phyloP scores from a whole-genome alignment of 257 asterid genomes.

The Nicotiana obtusifolia region DNA sequence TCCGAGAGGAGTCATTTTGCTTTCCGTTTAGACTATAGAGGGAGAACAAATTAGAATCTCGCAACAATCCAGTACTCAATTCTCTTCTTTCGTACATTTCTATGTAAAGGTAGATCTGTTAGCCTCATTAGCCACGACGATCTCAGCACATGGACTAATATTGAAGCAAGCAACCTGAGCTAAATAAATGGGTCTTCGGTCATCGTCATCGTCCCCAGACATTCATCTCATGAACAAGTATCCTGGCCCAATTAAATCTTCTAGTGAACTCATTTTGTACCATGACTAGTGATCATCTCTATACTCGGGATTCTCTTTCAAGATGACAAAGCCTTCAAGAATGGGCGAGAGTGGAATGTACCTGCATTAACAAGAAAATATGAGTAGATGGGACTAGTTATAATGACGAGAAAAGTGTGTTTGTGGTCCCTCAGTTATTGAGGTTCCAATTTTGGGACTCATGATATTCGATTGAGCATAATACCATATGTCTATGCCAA shows the following conservation, averaged over 20 bases:
- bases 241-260: not conserved
- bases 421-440: not conserved
- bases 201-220: not conserved
- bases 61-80: not conserved
- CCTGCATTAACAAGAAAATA: conserved; percentile 31
- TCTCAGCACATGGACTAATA: not conserved
- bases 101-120: not conserved
- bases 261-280: not conserved
- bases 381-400: not conserved
- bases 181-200: not conserved
- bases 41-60: not conserved
- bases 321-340: conserved; percentile 92
- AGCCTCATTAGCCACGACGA: not conserved
- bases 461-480: not conserved
- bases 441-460: not conserved
- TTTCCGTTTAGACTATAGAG: not conserved
- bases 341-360: conserved; percentile 81
- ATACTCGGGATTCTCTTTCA: conserved; percentile 83
- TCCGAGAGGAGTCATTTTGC: not conserved
- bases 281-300: conserved; percentile 40
- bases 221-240: not conserved
- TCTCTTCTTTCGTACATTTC: not conserved
- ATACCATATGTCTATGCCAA: not conserved
- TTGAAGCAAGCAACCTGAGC: not conserved
- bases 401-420: not conserved